Conservation (phyloP, 2,329 filamentous ascomycete species). For the Fusarium poae region DNA sequence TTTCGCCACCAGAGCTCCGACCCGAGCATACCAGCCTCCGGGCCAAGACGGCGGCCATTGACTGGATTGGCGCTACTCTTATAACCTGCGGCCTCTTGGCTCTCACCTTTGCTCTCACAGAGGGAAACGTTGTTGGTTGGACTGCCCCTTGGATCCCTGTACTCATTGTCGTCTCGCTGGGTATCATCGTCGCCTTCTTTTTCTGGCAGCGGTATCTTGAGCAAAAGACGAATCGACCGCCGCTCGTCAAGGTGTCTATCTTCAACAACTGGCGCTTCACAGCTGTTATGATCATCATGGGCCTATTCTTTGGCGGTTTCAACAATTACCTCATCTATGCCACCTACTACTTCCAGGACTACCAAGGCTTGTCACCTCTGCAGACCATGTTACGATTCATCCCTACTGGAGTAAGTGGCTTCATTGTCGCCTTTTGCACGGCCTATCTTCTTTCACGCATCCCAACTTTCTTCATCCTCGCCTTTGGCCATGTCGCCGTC, state of each 20-base stretch:
- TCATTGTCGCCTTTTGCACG: constrained; percentile 68
- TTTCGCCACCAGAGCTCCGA: constrained; percentile 55
- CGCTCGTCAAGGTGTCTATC: constrained; percentile 75
- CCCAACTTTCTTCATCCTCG: constrained; percentile 68
- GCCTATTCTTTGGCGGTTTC: constrained; percentile 75
- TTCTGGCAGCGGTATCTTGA: constrained; percentile 68
- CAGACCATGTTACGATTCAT: constrained; percentile 78
- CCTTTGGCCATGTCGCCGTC: constrained; percentile 69
- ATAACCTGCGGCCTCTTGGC: constrained; percentile 73
- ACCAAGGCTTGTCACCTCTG: constrained; percentile 70
- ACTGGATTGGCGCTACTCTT: constrained; percentile 75
- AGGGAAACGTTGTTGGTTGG: constrained; percentile 79
- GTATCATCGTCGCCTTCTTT: constrained; percentile 69
- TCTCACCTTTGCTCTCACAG: constrained; percentile 74
- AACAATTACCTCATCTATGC: constrained; percentile 76
- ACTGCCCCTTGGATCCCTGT: constrained; percentile 70
- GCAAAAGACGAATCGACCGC: constrained; percentile 55
- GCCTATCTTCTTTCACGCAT: constrained; percentile 69
- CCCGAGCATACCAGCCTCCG: constrained; percentile 44
- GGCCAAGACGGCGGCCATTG: constrained; percentile 63
- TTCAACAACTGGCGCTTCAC: constrained; percentile 72
- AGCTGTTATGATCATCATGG: constrained; percentile 74
- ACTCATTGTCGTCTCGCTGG: constrained; percentile 69
- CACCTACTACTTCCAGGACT: constrained; percentile 79
- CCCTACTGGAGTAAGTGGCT: constrained; percentile 72